Conservation (phyloP, 768 basidiomycete species). For the Tephrocybe sp. region DNA sequence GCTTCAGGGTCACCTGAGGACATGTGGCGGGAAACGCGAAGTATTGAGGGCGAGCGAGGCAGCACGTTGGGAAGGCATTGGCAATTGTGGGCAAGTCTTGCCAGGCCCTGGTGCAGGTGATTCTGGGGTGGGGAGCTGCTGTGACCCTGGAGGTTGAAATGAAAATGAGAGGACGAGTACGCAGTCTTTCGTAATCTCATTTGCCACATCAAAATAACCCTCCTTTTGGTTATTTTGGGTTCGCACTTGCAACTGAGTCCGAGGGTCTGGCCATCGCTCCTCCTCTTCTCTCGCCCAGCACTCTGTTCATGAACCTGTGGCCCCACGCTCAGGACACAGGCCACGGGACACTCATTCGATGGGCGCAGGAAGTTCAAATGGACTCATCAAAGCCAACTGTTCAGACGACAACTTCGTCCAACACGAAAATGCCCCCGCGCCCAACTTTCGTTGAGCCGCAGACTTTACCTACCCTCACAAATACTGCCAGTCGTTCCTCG, state of each 20-base stretch:
- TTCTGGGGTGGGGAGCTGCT: neutral
- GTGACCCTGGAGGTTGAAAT: neutral
- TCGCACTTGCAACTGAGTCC: no score
- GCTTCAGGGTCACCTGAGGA: neutral
- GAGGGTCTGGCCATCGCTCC: neutral
- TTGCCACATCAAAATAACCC: constrained; percentile 10
- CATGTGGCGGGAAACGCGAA: neutral
- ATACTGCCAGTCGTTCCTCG: constrained; percentile 17
- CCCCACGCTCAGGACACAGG: constrained; percentile 8
- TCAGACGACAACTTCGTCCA: constrained; percentile 13
- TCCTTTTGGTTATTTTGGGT: constrained; percentile 8
- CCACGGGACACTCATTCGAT: constrained; percentile 15
- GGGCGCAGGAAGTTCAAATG: constrained; percentile 17
- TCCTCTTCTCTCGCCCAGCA: neutral
- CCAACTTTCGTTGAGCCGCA: constrained; percentile 29
- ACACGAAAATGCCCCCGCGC: constrained; percentile 20
- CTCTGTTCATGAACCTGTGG: constrained; percentile 18
- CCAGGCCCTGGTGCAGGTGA: no score
- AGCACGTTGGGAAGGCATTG: neutral
- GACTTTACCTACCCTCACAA: constrained; percentile 42
- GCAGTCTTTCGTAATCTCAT: neutral
- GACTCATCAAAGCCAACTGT: constrained; percentile 9
- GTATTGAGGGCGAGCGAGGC: neutral
- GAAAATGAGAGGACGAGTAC: no score
- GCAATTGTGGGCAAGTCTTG: neutral